A percentile compares a stretch with the other conserved stretches of the same genome.
phyloP scores from a whole-genome alignment of 2,329 filamentous ascomycete species.

The Mariannaea sp. region DNA sequence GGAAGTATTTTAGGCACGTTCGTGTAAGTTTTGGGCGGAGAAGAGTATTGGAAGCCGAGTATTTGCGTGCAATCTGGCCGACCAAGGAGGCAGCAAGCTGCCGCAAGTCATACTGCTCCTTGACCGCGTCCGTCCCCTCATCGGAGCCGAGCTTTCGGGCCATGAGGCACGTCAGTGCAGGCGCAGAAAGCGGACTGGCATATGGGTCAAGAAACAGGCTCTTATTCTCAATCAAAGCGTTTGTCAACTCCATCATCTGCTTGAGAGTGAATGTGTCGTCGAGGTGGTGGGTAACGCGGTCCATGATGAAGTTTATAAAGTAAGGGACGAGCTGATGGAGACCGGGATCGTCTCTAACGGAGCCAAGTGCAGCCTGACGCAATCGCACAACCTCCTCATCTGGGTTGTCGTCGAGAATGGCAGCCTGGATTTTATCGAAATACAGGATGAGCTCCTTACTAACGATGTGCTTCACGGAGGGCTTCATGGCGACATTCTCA shows the following conservation, averaged over 20 bases:
- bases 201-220: constrained; percentile 73
- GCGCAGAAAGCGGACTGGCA: constrained; percentile 72
- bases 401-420: constrained; percentile 84
- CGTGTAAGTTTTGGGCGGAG: constrained; percentile 87
- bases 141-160: constrained; percentile 72
- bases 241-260: constrained; percentile 90
- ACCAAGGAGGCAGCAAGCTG: constrained; percentile 85
- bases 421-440: constrained; percentile 92
- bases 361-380: constrained; percentile 82
- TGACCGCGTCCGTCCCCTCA: constrained; percentile 56
- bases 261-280: constrained; percentile 87
- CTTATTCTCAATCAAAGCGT: constrained; percentile 82
- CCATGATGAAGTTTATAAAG: constrained; percentile 93
- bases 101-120: constrained; percentile 77
- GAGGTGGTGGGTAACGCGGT: constrained; percentile 92
- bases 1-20: constrained; percentile 90
- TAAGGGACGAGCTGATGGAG: constrained; percentile 96
- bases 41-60: constrained; percentile 77
- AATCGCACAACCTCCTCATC: constrained; percentile 75
- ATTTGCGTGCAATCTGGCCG: constrained; percentile 78
- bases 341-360: constrained; percentile 85
- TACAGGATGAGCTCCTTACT: constrained; percentile 96
- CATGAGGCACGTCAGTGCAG: constrained; percentile 89
- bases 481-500: constrained; percentile 83
- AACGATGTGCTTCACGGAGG: constrained; percentile 92